phyloP scores from a whole-genome alignment of 257 asterid species.

The Scutellaria baicalensis region DNA sequence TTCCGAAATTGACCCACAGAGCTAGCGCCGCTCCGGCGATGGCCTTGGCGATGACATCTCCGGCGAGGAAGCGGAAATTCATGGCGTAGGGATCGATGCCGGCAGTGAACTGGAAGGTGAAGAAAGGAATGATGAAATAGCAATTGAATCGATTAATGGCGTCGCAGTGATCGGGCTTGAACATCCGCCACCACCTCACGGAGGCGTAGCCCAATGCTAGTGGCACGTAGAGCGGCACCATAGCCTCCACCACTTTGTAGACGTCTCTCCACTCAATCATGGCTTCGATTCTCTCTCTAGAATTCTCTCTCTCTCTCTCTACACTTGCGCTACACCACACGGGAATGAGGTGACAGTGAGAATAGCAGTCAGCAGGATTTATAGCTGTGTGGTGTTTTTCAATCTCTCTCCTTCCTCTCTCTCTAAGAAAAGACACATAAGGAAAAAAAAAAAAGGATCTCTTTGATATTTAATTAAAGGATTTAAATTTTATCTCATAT shows the following conservation, averaged over 20 bases:
- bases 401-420: too few relatives aligned
- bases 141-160: slow-evolving; percentile 65
- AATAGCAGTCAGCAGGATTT: too few relatives aligned
- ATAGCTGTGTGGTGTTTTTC: too few relatives aligned
- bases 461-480: too few relatives aligned
- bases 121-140: slow-evolving; percentile 66
- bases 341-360: too few relatives aligned
- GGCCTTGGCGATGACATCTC: slow-evolving; percentile 52
- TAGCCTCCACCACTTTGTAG: slow-evolving; percentile 50
- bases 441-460: too few relatives aligned
- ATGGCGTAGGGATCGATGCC: slow-evolving; percentile 51
- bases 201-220: slow-evolving; percentile 58
- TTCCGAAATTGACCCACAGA: slow-evolving; percentile 42
- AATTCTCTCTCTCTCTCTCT: too few relatives aligned
- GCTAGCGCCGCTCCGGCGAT: slow-evolving; percentile 21
- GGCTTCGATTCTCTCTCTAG: too few relatives aligned
- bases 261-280: slow-evolving; percentile 50
- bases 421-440: too few relatives aligned
- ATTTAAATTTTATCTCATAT: too few relatives aligned
- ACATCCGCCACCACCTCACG: slow-evolving; percentile 60
- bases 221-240: slow-evolving; percentile 52
- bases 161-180: slow-evolving; percentile 63
- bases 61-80: slow-evolving; percentile 53
- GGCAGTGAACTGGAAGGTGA: slow-evolving; percentile 54
- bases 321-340: too few relatives aligned